Conservation (phyloP, 305 asterid species). For the Plantago lanceolata region DNA sequence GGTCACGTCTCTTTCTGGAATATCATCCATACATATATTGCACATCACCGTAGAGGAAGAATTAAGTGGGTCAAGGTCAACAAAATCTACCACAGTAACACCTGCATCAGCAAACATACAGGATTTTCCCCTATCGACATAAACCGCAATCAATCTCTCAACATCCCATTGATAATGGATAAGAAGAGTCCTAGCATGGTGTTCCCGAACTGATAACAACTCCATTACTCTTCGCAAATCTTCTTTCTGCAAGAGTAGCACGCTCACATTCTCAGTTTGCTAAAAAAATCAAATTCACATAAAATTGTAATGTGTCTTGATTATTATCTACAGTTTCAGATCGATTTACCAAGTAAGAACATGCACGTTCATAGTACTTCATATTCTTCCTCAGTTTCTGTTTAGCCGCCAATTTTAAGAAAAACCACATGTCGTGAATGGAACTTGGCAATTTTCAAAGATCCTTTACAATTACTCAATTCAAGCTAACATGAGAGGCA, state of each 20-base stretch:
- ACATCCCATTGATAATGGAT: constrained; percentile 82
- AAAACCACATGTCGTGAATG: too few species aligned
- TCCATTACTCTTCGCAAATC: constrained; percentile 81
- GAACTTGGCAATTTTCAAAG: too few species aligned
- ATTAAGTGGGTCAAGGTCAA: constrained; percentile 37
- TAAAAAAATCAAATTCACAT: neutral
- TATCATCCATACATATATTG: constrained; percentile 68
- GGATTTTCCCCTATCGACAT: constrained; percentile 70
- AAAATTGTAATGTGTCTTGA: neutral
- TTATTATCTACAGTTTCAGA: neutral
- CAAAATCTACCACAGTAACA: constrained; percentile 44
- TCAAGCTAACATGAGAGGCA: too few species aligned
- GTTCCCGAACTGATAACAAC: constrained; percentile 71
- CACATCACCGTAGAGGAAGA: constrained; percentile 45
- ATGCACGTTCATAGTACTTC: too few species aligned
- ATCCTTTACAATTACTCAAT: too few species aligned
- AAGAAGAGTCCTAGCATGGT: constrained; percentile 81
- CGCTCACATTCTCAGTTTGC: constrained; percentile 16
- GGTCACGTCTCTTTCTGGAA: constrained; percentile 53
- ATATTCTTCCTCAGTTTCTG: too few species aligned
- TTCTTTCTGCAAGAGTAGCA: constrained; percentile 49
- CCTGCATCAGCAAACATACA: constrained; percentile 70
- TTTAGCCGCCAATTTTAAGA: too few species aligned
- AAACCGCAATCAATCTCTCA: constrained; percentile 56
- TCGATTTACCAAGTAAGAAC: neutral